Evolutionary conservation across 1,284 basidiomycete genomes (phyloP), one percentile per base, ranked within the genome.

Genomic region (Neonothopanus nambi): DNA sequence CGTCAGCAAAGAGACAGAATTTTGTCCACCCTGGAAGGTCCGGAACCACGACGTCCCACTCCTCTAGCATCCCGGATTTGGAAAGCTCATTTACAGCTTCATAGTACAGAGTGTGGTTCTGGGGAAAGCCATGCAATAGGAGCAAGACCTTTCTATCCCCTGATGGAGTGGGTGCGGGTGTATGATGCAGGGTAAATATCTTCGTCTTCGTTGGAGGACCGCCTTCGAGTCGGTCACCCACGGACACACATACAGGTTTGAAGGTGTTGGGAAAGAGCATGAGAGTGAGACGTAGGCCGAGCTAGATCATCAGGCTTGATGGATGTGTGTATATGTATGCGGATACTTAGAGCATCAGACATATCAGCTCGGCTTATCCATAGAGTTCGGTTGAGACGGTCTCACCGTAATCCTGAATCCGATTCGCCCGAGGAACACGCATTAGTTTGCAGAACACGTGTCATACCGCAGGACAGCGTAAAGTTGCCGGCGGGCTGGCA

Each of bases 11-110:
- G 20, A 5, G 28, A n/a, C 17, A 33, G 28, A 5, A 23, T 41
- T 13, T 13, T 43, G 37, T 45, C 20, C 28, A 56, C 55, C 55
- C 55, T 11, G 55, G 55, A 21, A 56, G 44, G 26, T 56, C 55
- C n/a, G 55, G 55, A 28, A 56, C 52, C 17, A 56, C 50, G n/a
- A 56, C 44, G 38, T 56, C 50, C 50, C 50, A 56, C 5, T 48
- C 37, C 24, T 52, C 41, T 21, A 52, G 45, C 5, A 56, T 47
- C 9, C 55, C 55, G 24, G 50, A 28, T 20, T 43, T 42, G 11
- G 46, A 48, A 4, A 56, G 36, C 23, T 56, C 50, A 6, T 42
- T 28, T 2, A 49, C 55, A n/a, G 44, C 33, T 36, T 30, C 50
- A 30, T 56, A 51, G 40, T 43, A 56, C 9, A 45, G 18, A 3